A percentile compares a stretch with the other conserved stretches of the same genome.
phyloP scores from a whole-genome alignment of 2,329 filamentous ascomycete genomes.

The Xylaria sp. region DNA sequence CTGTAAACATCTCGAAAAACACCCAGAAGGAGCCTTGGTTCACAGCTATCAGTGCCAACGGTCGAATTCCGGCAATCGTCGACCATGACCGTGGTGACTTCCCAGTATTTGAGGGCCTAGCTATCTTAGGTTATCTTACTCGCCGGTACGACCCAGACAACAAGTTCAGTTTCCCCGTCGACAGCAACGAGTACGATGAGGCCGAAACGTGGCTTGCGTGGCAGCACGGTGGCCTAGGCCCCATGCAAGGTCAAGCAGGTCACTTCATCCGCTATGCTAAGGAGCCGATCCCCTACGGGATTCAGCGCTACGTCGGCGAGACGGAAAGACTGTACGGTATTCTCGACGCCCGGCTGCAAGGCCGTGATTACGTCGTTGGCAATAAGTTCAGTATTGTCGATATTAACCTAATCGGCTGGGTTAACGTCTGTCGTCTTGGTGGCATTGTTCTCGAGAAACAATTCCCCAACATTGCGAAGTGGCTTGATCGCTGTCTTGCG shows the following conservation, averaged over 20 bases:
- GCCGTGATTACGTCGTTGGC: slow-evolving; percentile 66
- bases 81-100: slow-evolving; percentile 72
- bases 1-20: slow-evolving; percentile 69
- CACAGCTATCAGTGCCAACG: slow-evolving; percentile 71
- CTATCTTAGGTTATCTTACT: slow-evolving; percentile 79
- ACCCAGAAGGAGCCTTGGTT: slow-evolving; percentile 76
- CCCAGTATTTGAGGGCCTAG: slow-evolving; percentile 77
- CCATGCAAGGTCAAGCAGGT: slow-evolving; percentile 79
- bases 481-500: slow-evolving; percentile 71
- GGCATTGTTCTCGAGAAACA: slow-evolving; percentile 68
- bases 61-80: slow-evolving; percentile 62
- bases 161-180: slow-evolving; percentile 70
- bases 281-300: slow-evolving; percentile 75
- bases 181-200: slow-evolving; percentile 52
- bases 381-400: slow-evolving; percentile 75
- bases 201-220: slow-evolving; percentile 73
- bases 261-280: slow-evolving; percentile 77
- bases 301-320: slow-evolving; percentile 81
- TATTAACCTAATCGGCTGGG: slow-evolving; percentile 79
- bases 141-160: slow-evolving; percentile 77
- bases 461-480: slow-evolving; percentile 74
- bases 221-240: slow-evolving; percentile 79
- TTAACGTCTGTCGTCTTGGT: slow-evolving; percentile 66
- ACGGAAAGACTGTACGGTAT: slow-evolving; percentile 78
- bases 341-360: slow-evolving; percentile 71